These are phyloP conservation scores for Lachancea waltii DNA, from an alignment of 805 yeast species.

Conservation along the genomic window DNA sequence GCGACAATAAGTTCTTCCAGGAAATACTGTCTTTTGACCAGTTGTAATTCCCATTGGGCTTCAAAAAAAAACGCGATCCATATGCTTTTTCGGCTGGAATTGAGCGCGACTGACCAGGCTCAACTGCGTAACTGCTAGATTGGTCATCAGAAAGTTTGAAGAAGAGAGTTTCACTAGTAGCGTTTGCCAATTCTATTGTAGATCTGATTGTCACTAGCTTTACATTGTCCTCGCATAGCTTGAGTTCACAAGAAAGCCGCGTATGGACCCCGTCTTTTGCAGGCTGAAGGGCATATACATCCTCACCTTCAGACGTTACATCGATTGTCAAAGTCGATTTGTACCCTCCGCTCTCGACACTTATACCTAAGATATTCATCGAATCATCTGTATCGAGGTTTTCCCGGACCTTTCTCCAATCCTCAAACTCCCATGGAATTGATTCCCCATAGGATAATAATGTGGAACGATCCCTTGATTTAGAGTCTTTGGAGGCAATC, in stretches of 20 bases:
- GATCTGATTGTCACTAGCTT: constrained; percentile 76
- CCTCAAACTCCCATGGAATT: constrained; percentile 87
- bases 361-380: constrained; percentile 57
- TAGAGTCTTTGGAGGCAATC: constrained; percentile 45
- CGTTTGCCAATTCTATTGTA: constrained; percentile 62
- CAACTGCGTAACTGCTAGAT: constrained; percentile 36
- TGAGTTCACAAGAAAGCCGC: constrained; percentile 66
- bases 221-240: constrained; percentile 66
- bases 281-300: constrained; percentile 61
- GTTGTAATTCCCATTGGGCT: constrained; percentile 55
- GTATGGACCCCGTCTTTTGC: constrained; percentile 57
- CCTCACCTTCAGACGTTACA: constrained; percentile 79
- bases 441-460: constrained; percentile 42
- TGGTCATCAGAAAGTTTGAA: constrained; percentile 33
- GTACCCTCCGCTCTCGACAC: constrained; percentile 50
- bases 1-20: constrained; percentile 57
- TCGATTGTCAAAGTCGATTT: constrained; percentile 50
- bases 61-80: constrained; percentile 47
- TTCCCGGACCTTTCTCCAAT: constrained; percentile 85
- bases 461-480: constrained; percentile 25
- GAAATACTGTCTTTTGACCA: constrained; percentile 61
- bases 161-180: constrained; percentile 53
- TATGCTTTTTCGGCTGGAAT: constrained; percentile 70
- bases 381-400: constrained; percentile 59
- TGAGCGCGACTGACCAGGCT: constrained; percentile 53